Evolutionary conservation across 2,329 filamentous ascomycete species (phyloP), one percentile per base, ranked within the genome.

Genomic region (Colletotrichum sp.): DNA sequence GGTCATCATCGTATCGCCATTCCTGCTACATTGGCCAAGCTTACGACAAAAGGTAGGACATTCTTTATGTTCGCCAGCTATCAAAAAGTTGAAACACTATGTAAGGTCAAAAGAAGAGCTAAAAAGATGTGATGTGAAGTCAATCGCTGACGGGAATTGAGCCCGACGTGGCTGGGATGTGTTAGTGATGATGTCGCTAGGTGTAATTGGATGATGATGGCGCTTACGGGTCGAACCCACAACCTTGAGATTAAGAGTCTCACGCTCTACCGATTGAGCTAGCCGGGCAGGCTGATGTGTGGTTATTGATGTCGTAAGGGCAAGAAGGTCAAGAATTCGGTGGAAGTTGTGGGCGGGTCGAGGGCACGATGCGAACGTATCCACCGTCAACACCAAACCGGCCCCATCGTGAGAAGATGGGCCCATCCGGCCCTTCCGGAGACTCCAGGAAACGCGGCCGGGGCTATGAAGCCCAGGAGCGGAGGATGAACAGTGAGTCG

Each of bases 181-280:
- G 62, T 75, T 62, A 71, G 68, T 55, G 18, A 60, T 26, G 18
- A 6, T 62, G 34, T 8, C 0, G 5, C 3, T 12, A 1, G 18
- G 9, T 8, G 12, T 3, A 18, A 6, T 16, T 4, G 3, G 7
- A 5, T 16, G 36, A 30, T 52, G 44, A 52, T 52, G n/a, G 44
- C 12, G 55, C 73, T 63, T 68, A 64, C 34, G 76, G 70, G 74
- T 89, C 88, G 87, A 90, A 90, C 89, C 87, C 87, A 85, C 87
- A 89, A 85, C 87, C 88, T 89, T 88, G 86, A 89, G 88, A 89
- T 89, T 90, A 90, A 90, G 92, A 93, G 92, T 93, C 91, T 92
- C 89, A 93, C 91, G 91, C 91, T 93, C 91, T 93, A 93, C 90
- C 90, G 90, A 92, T 92, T 92, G 90, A 92, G 90, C 90, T 92